Percentiles rank a stretch among this genome's conserved stretches.
These are phyloP conservation scores for Pichia nakasei DNA, from an alignment of 805 yeast genomes.

Conservation along the genomic window DNA sequence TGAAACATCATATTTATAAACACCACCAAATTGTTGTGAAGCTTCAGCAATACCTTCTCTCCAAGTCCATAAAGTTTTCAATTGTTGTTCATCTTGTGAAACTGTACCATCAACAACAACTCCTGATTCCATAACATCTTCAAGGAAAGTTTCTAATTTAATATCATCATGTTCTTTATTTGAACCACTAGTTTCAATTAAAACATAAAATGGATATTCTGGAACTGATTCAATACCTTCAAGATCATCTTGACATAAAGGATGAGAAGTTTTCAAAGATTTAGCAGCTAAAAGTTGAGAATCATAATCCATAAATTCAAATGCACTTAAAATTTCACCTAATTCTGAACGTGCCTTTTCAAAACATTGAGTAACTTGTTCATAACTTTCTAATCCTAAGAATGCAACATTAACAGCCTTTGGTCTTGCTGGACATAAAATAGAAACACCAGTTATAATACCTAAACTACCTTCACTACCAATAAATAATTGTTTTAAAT, in stretches of 20 bases:
- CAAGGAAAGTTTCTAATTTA: conserved; percentile 79
- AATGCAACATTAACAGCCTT: conserved; percentile 81
- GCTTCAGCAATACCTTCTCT: conserved; percentile 93
- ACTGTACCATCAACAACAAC: conserved; percentile 87
- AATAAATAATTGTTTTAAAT: conserved; percentile 82
- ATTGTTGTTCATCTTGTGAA: conserved; percentile 90
- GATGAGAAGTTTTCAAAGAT: conserved; percentile 56
- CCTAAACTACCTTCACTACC: conserved; percentile 95
- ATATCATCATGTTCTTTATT: conserved; percentile 88
- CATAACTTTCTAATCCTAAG: conserved; percentile 72
- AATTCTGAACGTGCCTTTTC: conserved; percentile 69
- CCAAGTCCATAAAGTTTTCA: conserved; percentile 85
- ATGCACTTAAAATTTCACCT: conserved; percentile 82
- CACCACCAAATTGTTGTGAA: conserved; percentile 79
- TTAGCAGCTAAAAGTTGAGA: conserved; percentile 57
- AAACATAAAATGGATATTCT: conserved; percentile 78
- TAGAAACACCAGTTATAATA: conserved; percentile 80
- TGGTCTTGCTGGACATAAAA: conserved; percentile 85
- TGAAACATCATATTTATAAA: conserved; percentile 94
- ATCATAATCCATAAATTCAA: conserved; percentile 83
- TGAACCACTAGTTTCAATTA: conserved; percentile 95
- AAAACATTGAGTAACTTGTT: conserved; percentile 76
- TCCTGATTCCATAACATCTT: conserved; percentile 74
- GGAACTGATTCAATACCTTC: conserved; percentile 29
- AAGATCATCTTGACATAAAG: conserved; percentile 57